A percentile compares a stretch with the other conserved stretches of the same genome.
Conservation (phyloP, 306 rosid genomes). For the Arachis hypogaea region DNA sequence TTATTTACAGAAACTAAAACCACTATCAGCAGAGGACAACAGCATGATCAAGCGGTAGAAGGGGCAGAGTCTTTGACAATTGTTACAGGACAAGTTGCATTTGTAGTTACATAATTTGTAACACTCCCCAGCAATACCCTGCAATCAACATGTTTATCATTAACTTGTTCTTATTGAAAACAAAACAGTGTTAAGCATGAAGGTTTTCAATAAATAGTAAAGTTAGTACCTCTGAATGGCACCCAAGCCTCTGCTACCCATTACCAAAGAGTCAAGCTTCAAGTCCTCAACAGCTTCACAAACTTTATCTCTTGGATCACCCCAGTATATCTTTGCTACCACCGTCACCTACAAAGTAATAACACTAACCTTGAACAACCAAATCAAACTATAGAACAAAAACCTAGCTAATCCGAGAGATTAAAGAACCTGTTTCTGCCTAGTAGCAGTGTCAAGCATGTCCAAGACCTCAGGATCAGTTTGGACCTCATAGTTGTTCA, state of each 20-base stretch:
- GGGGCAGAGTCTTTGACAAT: slow-evolving; percentile 44
- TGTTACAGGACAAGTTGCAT: slow-evolving; percentile 57
- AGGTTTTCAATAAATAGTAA: too few species aligned
- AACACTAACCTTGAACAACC: not conserved
- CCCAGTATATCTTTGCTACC: slow-evolving; percentile 57
- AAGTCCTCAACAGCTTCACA: slow-evolving; percentile 45
- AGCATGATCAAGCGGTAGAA: slow-evolving; percentile 35
- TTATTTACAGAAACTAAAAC: not conserved
- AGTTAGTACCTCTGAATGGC: slow-evolving; percentile 49
- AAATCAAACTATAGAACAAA: not conserved
- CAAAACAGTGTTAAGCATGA: too few species aligned
- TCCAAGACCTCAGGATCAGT: slow-evolving; percentile 54
- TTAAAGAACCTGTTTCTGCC: slow-evolving; percentile 48
- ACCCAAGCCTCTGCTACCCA: slow-evolving; percentile 69
- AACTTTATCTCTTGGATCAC: slow-evolving; percentile 61
- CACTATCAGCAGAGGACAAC: slow-evolving; percentile 13
- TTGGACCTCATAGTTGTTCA: slow-evolving; percentile 41
- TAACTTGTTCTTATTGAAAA: not conserved
- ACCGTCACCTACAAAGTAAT: slow-evolving; percentile 40
- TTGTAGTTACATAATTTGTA: slow-evolving; percentile 49
- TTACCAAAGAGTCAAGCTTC: slow-evolving; percentile 54
- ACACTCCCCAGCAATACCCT: slow-evolving; percentile 69
- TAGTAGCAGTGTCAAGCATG: slow-evolving; percentile 49
- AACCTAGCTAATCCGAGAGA: not conserved
- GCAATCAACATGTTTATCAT: slow-evolving; percentile 15